phyloP scores from a whole-genome alignment of 495 filamentous ascomycete genomes.

The Trichoderma gamsii region DNA sequence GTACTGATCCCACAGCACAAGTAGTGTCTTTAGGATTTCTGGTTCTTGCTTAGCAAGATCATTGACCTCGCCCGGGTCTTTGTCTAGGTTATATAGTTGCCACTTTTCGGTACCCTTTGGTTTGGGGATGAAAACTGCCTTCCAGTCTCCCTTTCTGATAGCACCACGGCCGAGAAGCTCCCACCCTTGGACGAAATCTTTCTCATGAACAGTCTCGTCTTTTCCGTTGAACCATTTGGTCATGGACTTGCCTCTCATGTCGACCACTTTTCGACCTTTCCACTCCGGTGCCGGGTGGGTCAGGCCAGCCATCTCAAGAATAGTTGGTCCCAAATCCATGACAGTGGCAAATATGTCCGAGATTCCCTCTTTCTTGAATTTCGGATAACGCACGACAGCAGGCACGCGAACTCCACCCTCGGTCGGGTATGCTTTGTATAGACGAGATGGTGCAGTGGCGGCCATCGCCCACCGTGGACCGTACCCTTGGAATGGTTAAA shows the following conservation, averaged over 20 bases:
- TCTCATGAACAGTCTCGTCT: not conserved
- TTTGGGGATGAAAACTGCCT: not conserved
- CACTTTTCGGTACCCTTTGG: not conserved
- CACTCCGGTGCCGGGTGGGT: not conserved
- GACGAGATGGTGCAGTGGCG: constrained; percentile 54
- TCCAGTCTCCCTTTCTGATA: not conserved
- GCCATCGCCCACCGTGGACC: constrained; percentile 59
- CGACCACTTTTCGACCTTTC: not conserved
- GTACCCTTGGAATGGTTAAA: constrained; percentile 35
- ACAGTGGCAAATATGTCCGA: not conserved
- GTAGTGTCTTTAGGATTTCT: not conserved
- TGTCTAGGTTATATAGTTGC: not conserved
- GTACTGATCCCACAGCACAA: not conserved
- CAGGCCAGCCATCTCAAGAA: not conserved
- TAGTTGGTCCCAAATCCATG: not conserved
- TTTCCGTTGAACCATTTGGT: not conserved
- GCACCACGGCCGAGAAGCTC: not conserved
- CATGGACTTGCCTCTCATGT: not conserved
- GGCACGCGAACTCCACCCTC: not conserved
- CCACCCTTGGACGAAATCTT: not conserved
- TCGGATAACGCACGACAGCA: too few relatives aligned
- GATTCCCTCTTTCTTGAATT: too few relatives aligned
- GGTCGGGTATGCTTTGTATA: constrained; percentile 29
- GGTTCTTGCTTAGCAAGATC: not conserved
- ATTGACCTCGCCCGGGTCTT: not conserved